These are phyloP conservation scores for Teunomyces atbi DNA, from an alignment of 805 yeast genomes.

Conservation along the genomic window DNA sequence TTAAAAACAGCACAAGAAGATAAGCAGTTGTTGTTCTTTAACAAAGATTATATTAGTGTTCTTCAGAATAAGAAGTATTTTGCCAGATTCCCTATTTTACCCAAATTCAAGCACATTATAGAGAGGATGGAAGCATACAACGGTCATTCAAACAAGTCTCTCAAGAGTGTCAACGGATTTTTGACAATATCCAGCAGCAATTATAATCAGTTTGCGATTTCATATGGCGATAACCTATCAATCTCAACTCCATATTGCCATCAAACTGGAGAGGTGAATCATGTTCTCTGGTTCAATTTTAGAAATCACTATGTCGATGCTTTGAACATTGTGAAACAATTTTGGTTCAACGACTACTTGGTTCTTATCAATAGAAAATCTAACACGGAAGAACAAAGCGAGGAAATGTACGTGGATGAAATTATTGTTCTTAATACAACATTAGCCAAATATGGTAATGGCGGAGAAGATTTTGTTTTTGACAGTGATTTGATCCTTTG, in stretches of 20 bases:
- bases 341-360: constrained; percentile 36
- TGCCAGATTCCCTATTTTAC: constrained; percentile 29
- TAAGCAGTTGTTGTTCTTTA: constrained; percentile 18
- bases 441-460: constrained; percentile 30
- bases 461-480: constrained; percentile 28
- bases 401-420: constrained; percentile 27
- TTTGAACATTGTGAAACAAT: constrained; percentile 33
- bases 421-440: constrained; percentile 33
- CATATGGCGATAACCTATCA: constrained; percentile 27
- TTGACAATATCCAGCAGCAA: constrained; percentile 22
- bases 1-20: constrained; percentile 6
- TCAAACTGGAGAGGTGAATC: constrained; percentile 23
- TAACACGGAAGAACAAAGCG: constrained; percentile 14
- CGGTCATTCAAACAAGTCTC: constrained; percentile 15
- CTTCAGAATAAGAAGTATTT: constrained; percentile 17
- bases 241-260: constrained; percentile 29
- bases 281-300: constrained; percentile 40
- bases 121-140: constrained; percentile 19
- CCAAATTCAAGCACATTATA: constrained; percentile 28
- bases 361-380: constrained; percentile 30
- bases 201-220: constrained; percentile 25
- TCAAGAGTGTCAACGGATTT: constrained; percentile 19
- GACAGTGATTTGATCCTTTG: constrained; percentile 40
- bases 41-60: constrained; percentile 25
- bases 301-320: constrained; percentile 30